Base-by-base conservation (phyloP, 768 basidiomycete species). In the Lactarius akahatsu region DNA sequence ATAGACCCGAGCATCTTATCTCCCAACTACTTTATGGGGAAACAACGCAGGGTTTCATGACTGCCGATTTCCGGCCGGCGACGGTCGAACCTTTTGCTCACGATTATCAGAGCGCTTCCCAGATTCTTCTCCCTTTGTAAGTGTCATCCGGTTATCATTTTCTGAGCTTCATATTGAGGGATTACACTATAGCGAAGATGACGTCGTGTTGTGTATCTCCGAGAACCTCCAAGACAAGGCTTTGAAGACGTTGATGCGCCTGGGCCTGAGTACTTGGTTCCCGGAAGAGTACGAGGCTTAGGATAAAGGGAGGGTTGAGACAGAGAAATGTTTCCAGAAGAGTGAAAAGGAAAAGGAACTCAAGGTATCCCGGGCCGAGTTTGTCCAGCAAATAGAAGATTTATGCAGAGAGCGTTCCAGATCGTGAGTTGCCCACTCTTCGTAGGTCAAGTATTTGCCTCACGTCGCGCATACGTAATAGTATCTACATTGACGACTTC, bases 1-100 rank as follows among this genome's bases (percentile, higher is more conserved):
- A 5, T 61, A 10, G 50, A 54, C 18, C 38, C 47, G 20, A n/a
- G 16, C 1, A 6, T 34, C 9, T 26, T 41, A 28, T 38, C 34
- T 18, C 61, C 61, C 4, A 54, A 6, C 38, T 62, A 28, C 38
- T 52, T n/a, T 50, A 40, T 7, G 52, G 61, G 6, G 61, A 62
- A 32, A 55, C 26, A 2, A 36, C 47, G 2, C 61, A 62, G 6
- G 61, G 61, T 20, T 62, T 62, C 38, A 55, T 62, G 52, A 62
- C 52, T 20, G 61, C 61, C 1, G 4, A 40, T 2, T 55, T 30
- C 26, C 36, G 10, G 10, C 26, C 13, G 55, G 15, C 28, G 18
- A 16, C 8, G 3, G 36, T 26, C 3, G 61, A 62, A 0, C 16
- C 1, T 1, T 62, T 62, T 62, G 5, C 6, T 36, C 16, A n/a